Conservation (phyloP, 2,329 filamentous ascomycete genomes). For the Cladosporium sp. region DNA sequence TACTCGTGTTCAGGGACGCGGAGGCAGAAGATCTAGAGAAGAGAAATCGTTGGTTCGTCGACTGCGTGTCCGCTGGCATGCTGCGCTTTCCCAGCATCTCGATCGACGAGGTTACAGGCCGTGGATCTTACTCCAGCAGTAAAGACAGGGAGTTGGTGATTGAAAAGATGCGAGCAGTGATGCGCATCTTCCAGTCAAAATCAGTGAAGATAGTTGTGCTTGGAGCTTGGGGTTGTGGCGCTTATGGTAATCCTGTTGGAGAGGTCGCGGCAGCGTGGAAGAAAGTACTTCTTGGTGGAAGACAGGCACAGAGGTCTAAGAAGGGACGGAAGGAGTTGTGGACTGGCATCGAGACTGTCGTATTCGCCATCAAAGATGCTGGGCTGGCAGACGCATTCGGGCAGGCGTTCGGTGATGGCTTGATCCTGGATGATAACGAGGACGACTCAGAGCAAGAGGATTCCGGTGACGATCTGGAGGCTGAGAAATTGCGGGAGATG, state of each 20-base stretch:
- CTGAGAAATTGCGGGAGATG: slow-evolving; percentile 8
- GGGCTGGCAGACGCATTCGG: slow-evolving; percentile 57
- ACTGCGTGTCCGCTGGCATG: slow-evolving; percentile 60
- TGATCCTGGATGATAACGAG: not conserved
- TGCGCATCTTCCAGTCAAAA: slow-evolving; percentile 51
- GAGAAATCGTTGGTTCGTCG: slow-evolving; percentile 56
- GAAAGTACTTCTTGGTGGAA: slow-evolving; percentile 37
- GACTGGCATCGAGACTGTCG: slow-evolving; percentile 49
- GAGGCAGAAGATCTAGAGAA: slow-evolving; percentile 42
- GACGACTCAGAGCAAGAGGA: not conserved
- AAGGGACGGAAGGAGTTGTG: slow-evolving; percentile 42
- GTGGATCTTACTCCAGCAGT: slow-evolving; percentile 38
- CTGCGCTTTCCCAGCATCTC: slow-evolving; percentile 54
- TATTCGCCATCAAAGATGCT: slow-evolving; percentile 59
- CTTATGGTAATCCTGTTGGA: slow-evolving; percentile 60
- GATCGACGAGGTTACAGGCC: slow-evolving; percentile 38
- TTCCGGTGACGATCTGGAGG: not conserved
- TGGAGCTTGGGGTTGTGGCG: slow-evolving; percentile 65
- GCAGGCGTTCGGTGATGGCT: slow-evolving; percentile 33
- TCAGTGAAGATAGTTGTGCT: slow-evolving; percentile 54
- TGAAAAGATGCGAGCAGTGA: slow-evolving; percentile 57
- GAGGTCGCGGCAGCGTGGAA: slow-evolving; percentile 59
- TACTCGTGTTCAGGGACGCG: slow-evolving; percentile 56
- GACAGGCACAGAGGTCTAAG: slow-evolving; percentile 33
- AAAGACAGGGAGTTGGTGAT: slow-evolving; percentile 52